Conservation (phyloP, 805 yeast species). For the Metschnikowia dekortorum region DNA sequence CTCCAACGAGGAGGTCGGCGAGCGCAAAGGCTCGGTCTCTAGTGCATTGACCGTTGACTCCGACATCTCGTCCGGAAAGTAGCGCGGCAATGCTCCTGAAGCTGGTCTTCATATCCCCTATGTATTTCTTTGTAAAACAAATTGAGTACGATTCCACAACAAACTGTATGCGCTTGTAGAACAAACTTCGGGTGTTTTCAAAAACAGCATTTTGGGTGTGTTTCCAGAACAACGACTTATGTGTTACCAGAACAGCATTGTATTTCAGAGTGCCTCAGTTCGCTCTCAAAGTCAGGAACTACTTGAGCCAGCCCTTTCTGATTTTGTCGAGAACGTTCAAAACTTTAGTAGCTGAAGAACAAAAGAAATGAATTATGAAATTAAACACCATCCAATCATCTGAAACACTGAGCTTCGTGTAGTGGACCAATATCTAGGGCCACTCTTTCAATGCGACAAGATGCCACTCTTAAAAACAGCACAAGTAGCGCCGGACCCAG, state of each 20-base stretch:
- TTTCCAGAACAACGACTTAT: background rate
- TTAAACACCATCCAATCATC: background rate
- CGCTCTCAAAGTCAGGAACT: too few species aligned
- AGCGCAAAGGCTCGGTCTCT: slow-evolving; percentile 1
- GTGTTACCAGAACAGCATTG: background rate
- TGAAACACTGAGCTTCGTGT: background rate
- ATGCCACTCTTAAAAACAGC: slow-evolving; percentile 10
- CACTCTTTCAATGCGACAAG: background rate
- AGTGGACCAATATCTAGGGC: background rate
- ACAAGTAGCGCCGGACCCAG: slow-evolving; percentile 14
- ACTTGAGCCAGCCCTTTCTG: background rate
- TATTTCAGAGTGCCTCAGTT: too few species aligned
- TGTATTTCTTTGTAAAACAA: too few species aligned
- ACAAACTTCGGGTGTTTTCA: background rate
- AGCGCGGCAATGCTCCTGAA: background rate
- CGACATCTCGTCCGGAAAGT: background rate
- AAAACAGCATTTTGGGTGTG: background rate
- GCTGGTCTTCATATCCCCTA: background rate
- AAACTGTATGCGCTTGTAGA: too few species aligned
- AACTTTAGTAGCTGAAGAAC: background rate
- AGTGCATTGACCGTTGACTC: slow-evolving; percentile 1
- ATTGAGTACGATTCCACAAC: too few species aligned
- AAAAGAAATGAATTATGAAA: slow-evolving; percentile 1
- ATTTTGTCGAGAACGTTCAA: background rate
- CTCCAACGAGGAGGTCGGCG: background rate